Evolutionary conservation across 2,329 filamentous ascomycete genomes (phyloP).

Genomic region (Colletotrichum euphorbiae): DNA sequence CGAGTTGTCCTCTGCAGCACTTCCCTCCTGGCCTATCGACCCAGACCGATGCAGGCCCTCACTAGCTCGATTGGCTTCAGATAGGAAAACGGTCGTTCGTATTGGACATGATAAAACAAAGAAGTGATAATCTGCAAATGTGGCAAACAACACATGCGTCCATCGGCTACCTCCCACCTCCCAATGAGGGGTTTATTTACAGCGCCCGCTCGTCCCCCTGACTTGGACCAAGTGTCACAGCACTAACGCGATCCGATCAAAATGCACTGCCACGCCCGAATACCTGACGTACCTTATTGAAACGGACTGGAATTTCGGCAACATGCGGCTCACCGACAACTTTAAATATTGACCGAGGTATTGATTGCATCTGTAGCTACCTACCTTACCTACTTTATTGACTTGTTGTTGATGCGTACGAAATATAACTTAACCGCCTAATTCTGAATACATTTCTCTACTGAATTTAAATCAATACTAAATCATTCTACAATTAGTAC

Average conservation of each 20-base stretch:
- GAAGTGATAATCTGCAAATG: not conserved
- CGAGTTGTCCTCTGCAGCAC: not conserved
- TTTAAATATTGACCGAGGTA: conserved; percentile 18
- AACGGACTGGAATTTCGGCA: conserved; percentile 1
- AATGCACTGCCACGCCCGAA: conserved; percentile 35
- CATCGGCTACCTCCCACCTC: conserved; percentile 23
- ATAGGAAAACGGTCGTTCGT: not conserved
- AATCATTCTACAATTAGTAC: no score
- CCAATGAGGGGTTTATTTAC: conserved; percentile 35
- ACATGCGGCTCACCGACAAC: conserved; percentile 20
- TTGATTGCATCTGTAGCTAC: not conserved
- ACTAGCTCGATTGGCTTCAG: not conserved
- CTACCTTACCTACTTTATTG: no score
- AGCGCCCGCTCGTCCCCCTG: conserved; percentile 9
- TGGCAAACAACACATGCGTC: not conserved
- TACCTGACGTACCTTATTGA: conserved; percentile 10
- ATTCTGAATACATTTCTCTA: no score
- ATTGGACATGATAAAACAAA: conserved; percentile 3
- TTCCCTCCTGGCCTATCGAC: not conserved
- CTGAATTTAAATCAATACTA: no score
- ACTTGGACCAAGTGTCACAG: conserved; percentile 17
- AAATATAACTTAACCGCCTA: no score
- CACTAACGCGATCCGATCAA: conserved; percentile 33
- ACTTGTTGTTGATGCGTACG: no score
- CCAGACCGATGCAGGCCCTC: conserved; percentile 21